Evolutionary conservation across 176 grass and related monocot genomes (phyloP), one percentile per base, ranked within the genome.

Genomic region (Musa beccarii): DNA sequence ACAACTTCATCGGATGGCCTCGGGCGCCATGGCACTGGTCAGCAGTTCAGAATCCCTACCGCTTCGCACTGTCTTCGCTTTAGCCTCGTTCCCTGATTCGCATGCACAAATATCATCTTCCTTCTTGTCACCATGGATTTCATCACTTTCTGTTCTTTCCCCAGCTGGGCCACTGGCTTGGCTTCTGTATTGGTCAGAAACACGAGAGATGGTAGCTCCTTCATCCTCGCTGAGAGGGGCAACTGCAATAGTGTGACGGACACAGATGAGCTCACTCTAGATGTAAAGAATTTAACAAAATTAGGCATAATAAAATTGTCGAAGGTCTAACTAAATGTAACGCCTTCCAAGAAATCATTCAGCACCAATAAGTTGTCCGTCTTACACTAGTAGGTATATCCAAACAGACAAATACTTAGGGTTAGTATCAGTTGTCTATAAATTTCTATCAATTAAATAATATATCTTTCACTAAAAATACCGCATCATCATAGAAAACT

Each of bases 211-310:
- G 20, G 26, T 66, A 51, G 66, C 11, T 59, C 3, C 29, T 49
- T 76, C n/a, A 52, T 78, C 54, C 63, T 68, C 0, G 66, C 43
- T 16, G 69, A 66, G 15, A 0, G 71, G 64, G 74, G 81, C 80
- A 77, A 75, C 83, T 88, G 85, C 79, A 87, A 55, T 67, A 85
- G 0, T 21, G 43, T 43, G 76, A 61, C 7, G 65, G 62, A 34
- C 43, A 81, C 63, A 9, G 12, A 10, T 69, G 71, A 67, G 16
- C 19, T 10, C 11, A 26, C 3, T 15, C 12, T 19, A 2, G 57
- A 62, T 7, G 57, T 20, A 15, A 15, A 62, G 20, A 17, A 19
- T 6, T 7, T n/a, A 21, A 61, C 57, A 68, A 68, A 26, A 43
- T 11, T 15, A 13, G 13, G 25, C 25, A 68, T 34, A 43, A 68